Conservation (phyloP, 495 filamentous ascomycete species). For the Penicillium robsamsonii region DNA sequence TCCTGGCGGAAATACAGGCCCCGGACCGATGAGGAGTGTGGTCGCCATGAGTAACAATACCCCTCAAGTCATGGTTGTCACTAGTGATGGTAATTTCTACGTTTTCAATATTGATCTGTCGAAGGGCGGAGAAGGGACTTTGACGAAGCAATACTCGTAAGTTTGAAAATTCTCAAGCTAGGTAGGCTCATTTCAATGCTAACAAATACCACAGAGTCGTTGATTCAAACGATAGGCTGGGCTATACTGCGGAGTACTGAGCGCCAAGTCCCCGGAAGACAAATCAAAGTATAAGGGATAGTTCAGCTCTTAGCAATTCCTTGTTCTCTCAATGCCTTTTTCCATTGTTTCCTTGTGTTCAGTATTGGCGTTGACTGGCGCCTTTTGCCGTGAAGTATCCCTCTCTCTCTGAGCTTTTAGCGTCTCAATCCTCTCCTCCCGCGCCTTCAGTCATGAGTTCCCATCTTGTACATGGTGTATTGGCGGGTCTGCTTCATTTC, state of each 20-base stretch:
- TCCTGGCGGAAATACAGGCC: constrained; percentile 35
- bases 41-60: constrained; percentile 92
- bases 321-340: neutral
- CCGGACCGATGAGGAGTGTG: constrained; percentile 68
- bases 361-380: neutral
- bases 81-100: constrained; percentile 90
- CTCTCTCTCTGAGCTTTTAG: constrained; percentile 5
- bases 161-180: constrained; percentile 27
- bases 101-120: constrained; percentile 95
- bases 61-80: constrained; percentile 97
- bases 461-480: constrained; percentile 1
- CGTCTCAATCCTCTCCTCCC: constrained; percentile 6
- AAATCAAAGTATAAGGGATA: neutral
- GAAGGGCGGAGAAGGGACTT: constrained; percentile 86
- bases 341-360: neutral
- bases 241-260: constrained; percentile 50
- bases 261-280: neutral
- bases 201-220: constrained; percentile 39
- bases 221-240: constrained; percentile 53
- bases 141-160: constrained; percentile 88
- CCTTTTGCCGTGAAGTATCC: neutral
- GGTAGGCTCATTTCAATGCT: neutral
- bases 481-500: constrained; percentile 2
- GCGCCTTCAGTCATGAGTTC: constrained; percentile 3
- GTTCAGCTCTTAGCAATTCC: neutral